Evolutionary conservation across 176 grass and related monocot genomes (phyloP), one percentile per base, ranked within the genome.

Genomic region (Oryza rufipogon): DNA sequence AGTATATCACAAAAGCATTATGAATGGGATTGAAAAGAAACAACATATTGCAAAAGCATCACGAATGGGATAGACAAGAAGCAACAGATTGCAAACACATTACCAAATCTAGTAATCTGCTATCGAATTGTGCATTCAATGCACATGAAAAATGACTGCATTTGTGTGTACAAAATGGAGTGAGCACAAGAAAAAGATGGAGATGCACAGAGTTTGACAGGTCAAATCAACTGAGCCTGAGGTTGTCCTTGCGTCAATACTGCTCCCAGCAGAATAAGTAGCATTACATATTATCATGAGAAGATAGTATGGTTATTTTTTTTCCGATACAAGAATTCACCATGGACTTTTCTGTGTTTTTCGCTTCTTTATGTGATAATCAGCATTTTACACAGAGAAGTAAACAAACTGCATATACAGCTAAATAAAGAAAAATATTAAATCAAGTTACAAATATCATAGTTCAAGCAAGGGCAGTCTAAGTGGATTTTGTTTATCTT

Each of bases 401-500:
- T 3, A 49, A 73, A 66, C 58, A 64, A 45, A 47, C 25, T 17
- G 3, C 66, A 78, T 64, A 80, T 4, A 4, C 19, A 41, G 16
- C 13, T 60, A 69, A 73, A 70, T 23, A 77, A 58, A 23, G 64
- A 72, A 58, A 58, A 20, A 6, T 7, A 58, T 58, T 58, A n/a
- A 20, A 58, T 58, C 19, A 1, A n/a, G 6, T 58, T n/a, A 71
- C 14, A 78, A 26, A 76, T 9, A 25, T 51, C 25, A 72, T 42
- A 75, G 39, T 71, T 41, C 12, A 56, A 9, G 26, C 54, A 4
- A 78, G 10, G 60, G 44, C 16, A 42, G 10, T 44, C 30, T 56
- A 47, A 66, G 26, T 82, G 79, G 36, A 64, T 44, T 13, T 52
- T 75, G 17, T 67, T 73, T 79, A 80, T n/a, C 48, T 30, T 22